Percentiles rank a stretch among this genome's conserved stretches.
Evolutionary conservation across 495 filamentous ascomycete species (phyloP).

Genomic region (Penicillium canariense): DNA sequence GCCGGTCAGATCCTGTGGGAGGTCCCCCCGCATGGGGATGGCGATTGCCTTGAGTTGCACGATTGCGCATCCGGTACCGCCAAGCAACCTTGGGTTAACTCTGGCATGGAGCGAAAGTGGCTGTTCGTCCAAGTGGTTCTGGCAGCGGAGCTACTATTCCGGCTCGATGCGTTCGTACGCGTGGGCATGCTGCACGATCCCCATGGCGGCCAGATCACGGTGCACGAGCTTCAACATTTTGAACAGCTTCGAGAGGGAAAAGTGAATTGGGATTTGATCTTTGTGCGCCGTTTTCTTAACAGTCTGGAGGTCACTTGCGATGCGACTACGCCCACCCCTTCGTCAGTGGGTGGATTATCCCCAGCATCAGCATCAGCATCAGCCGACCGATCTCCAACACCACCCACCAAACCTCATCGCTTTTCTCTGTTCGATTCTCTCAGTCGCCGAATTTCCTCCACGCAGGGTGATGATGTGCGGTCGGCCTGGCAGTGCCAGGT

Average conservation of each 20-base stretch:
- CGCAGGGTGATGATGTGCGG: slow-evolving; percentile 11
- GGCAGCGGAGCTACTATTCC: slow-evolving; percentile 71
- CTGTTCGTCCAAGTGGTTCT: slow-evolving; percentile 76
- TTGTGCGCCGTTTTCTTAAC: slow-evolving; percentile 73
- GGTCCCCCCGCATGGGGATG: slow-evolving; percentile 46
- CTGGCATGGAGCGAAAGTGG: slow-evolving; percentile 65
- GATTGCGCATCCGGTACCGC: slow-evolving; percentile 36
- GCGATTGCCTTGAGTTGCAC: slow-evolving; percentile 45
- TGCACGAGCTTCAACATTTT: slow-evolving; percentile 61
- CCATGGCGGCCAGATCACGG: slow-evolving; percentile 46
- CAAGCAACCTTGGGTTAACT: slow-evolving; percentile 33
- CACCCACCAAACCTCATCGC: slow-evolving; percentile 19
- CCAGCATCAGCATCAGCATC: neutral
- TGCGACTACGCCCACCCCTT: slow-evolving; percentile 6
- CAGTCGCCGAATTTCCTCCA: slow-evolving; percentile 22
- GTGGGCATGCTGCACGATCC: slow-evolving; percentile 49
- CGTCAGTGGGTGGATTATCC: slow-evolving; percentile 1
- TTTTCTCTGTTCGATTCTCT: slow-evolving; percentile 30
- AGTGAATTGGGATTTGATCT: slow-evolving; percentile 76
- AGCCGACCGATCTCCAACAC: slow-evolving; percentile 30
- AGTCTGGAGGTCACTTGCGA: slow-evolving; percentile 55
- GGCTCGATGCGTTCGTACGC: slow-evolving; percentile 67
- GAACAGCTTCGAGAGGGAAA: slow-evolving; percentile 63
- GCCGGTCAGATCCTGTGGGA: slow-evolving; percentile 84
- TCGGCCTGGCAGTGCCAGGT: slow-evolving; percentile 41